These are phyloP conservation scores for Boletus reticuloceps DNA, from an alignment of 768 basidiomycete genomes.

Conservation along the genomic window DNA sequence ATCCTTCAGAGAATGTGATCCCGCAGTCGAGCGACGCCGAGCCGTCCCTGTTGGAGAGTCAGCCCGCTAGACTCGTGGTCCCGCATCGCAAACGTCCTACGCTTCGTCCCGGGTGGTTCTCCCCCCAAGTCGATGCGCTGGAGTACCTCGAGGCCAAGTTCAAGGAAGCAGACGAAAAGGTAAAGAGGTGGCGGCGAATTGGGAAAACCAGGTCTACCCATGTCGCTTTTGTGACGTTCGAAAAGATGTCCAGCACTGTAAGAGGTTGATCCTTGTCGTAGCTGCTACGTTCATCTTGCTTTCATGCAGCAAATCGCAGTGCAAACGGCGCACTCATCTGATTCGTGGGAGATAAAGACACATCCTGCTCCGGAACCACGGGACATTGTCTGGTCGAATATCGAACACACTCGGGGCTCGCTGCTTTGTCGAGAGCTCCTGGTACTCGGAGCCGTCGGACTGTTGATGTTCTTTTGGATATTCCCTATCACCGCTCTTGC, in stretches of 20 bases:
- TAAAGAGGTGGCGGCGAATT: slow-evolving; percentile 65
- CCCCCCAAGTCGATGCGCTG: slow-evolving; percentile 78
- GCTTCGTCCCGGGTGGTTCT: slow-evolving; percentile 71
- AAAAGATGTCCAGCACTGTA: slow-evolving; percentile 91
- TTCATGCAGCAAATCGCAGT: slow-evolving; percentile 74
- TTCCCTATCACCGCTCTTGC: slow-evolving; percentile 89
- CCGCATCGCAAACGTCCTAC: slow-evolving; percentile 78
- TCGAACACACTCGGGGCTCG: slow-evolving; percentile 60
- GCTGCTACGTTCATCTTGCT: not conserved
- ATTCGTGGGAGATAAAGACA: slow-evolving; percentile 64
- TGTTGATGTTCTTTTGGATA: slow-evolving; percentile 89
- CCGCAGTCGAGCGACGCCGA: slow-evolving; percentile 49
- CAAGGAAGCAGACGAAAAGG: slow-evolving; percentile 76
- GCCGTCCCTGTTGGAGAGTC: slow-evolving; percentile 50
- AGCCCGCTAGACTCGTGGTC: slow-evolving; percentile 58
- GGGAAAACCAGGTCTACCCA: slow-evolving; percentile 82
- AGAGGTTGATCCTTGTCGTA: slow-evolving; percentile 21
- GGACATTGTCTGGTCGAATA: slow-evolving; percentile 93
- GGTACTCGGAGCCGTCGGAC: slow-evolving; percentile 62
- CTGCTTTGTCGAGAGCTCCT: slow-evolving; percentile 67
- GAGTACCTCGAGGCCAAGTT: slow-evolving; percentile 84
- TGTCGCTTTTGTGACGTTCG: slow-evolving; percentile 93
- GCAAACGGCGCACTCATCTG: slow-evolving; percentile 76
- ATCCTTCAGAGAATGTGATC: slow-evolving; percentile 59
- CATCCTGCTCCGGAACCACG: slow-evolving; percentile 88